Percentiles rank a stretch among this genome's conserved stretches.
phyloP scores from a whole-genome alignment of 2,329 filamentous ascomycete genomes.

The Aspergillus quadrilineatus region DNA sequence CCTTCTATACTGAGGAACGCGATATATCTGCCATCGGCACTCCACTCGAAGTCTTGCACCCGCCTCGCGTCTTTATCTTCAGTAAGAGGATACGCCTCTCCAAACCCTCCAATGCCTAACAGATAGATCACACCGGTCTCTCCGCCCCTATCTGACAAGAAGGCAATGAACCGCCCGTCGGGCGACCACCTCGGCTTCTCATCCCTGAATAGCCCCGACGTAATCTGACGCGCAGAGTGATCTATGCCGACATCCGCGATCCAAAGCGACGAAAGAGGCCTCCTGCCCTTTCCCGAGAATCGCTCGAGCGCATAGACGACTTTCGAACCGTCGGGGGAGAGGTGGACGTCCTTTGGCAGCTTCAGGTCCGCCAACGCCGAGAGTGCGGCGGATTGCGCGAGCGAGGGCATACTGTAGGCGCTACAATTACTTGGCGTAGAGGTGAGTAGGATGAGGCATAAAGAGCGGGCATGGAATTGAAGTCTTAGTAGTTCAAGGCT shows the following conservation, averaged over 20 bases:
- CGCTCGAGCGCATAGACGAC: slow-evolving; percentile 7
- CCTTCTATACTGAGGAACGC: slow-evolving; percentile 1
- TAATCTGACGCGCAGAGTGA: slow-evolving; percentile 10
- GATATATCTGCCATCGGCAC: slow-evolving; percentile 7
- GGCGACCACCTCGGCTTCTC: slow-evolving; percentile 7
- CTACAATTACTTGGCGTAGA: no score
- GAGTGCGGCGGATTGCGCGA: background rate
- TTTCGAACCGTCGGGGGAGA: slow-evolving; percentile 6
- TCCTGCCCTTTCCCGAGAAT: background rate
- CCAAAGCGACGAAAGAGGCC: slow-evolving; percentile 5
- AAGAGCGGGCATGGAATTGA: background rate
- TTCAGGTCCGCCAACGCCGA: slow-evolving; percentile 9
- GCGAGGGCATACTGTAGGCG: background rate
- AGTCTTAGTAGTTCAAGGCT: background rate
- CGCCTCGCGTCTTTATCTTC: background rate
- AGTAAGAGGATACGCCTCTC: slow-evolving; percentile 4
- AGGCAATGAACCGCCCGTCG: slow-evolving; percentile 6
- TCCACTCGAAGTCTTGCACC: slow-evolving; percentile 5
- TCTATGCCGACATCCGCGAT: slow-evolving; percentile 5
- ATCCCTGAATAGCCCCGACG: slow-evolving; percentile 9
- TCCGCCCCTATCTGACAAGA: slow-evolving; percentile 7
- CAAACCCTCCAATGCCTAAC: slow-evolving; percentile 4
- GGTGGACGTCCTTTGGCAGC: slow-evolving; percentile 5
- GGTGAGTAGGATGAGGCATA: background rate
- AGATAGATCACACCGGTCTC: slow-evolving; percentile 2